A percentile compares a stretch with the other conserved stretches of the same genome.
These are phyloP conservation scores for Candida fluviatilis DNA, from an alignment of 805 yeast genomes.

Conservation along the genomic window DNA sequence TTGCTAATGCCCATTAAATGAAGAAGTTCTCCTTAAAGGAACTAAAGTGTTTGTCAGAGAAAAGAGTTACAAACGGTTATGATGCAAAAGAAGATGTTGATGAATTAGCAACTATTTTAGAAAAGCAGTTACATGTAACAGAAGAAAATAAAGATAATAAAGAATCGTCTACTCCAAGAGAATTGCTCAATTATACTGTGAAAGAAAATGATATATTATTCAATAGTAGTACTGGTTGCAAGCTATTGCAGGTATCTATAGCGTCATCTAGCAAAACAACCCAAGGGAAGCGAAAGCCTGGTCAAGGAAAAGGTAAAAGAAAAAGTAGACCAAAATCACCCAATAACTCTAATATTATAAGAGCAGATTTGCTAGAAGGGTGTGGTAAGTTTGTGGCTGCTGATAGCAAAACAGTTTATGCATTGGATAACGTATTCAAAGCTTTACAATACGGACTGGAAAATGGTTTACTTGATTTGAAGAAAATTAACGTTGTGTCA, in stretches of 20 bases:
- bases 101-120: background rate
- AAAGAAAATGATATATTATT: slow-evolving; percentile 46
- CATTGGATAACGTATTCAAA: slow-evolving; percentile 12
- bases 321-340: background rate
- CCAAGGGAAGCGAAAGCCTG: background rate
- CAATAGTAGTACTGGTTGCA: slow-evolving; percentile 8
- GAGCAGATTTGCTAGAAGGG: slow-evolving; percentile 16
- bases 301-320: background rate
- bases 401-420: slow-evolving; percentile 10
- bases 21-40: background rate
- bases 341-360: slow-evolving; percentile 8
- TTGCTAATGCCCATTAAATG: background rate
- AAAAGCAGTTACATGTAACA: background rate
- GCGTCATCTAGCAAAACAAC: slow-evolving; percentile 1
- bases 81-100: background rate
- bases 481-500: slow-evolving; percentile 11
- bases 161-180: slow-evolving; percentile 4
- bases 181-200: slow-evolving; percentile 45
- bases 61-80: background rate
- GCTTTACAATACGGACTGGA: slow-evolving; percentile 9
- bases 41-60: background rate
- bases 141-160: background rate
- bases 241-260: slow-evolving; percentile 6
- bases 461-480: slow-evolving; percentile 3
- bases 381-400: slow-evolving; percentile 11